A percentile compares a stretch with the other conserved stretches of the same genome.
Evolutionary conservation across 2,329 filamentous ascomycete species (phyloP).

Genomic region (Penicillium paneum): DNA sequence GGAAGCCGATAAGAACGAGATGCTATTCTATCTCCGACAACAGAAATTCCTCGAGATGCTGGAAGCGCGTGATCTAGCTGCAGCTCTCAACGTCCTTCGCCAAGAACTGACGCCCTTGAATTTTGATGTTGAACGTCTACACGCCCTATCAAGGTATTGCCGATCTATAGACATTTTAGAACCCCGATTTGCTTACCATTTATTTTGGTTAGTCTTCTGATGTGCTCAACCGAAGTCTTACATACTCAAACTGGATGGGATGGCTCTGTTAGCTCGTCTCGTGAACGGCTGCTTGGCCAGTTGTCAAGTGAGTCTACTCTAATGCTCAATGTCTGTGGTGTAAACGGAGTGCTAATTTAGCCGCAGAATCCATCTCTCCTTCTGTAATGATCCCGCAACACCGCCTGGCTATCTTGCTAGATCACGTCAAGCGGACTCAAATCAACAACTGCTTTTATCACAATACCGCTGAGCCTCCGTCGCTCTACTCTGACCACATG

Average conservation of each 20-base stretch:
- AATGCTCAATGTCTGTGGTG: not conserved
- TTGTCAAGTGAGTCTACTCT: slow-evolving; percentile 66
- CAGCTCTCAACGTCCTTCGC: slow-evolving; percentile 77
- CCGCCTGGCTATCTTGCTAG: slow-evolving; percentile 73
- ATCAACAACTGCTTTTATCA: slow-evolving; percentile 84
- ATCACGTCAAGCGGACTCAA: slow-evolving; percentile 80
- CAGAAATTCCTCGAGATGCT: slow-evolving; percentile 94
- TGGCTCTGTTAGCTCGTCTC: slow-evolving; percentile 70
- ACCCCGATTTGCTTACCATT: not conserved
- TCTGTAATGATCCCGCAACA: slow-evolving; percentile 96
- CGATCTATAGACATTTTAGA: not conserved
- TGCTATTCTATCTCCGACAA: slow-evolving; percentile 84
- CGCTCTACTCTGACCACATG: slow-evolving; percentile 81
- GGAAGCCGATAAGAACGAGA: slow-evolving; percentile 70
- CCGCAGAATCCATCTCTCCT: slow-evolving; percentile 79
- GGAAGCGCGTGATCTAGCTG: slow-evolving; percentile 68
- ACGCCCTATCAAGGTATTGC: slow-evolving; percentile 70
- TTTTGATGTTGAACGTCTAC: slow-evolving; percentile 71
- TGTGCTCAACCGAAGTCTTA: slow-evolving; percentile 80
- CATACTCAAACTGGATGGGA: slow-evolving; percentile 79
- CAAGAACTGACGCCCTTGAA: slow-evolving; percentile 83
- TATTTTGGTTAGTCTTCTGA: slow-evolving; percentile 63
- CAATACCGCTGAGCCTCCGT: slow-evolving; percentile 73
- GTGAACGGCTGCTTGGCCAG: slow-evolving; percentile 71
- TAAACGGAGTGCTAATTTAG: slow-evolving; percentile 24